phyloP scores from a whole-genome alignment of 2,329 filamentous ascomycete genomes.

The Didymella segeticola region DNA sequence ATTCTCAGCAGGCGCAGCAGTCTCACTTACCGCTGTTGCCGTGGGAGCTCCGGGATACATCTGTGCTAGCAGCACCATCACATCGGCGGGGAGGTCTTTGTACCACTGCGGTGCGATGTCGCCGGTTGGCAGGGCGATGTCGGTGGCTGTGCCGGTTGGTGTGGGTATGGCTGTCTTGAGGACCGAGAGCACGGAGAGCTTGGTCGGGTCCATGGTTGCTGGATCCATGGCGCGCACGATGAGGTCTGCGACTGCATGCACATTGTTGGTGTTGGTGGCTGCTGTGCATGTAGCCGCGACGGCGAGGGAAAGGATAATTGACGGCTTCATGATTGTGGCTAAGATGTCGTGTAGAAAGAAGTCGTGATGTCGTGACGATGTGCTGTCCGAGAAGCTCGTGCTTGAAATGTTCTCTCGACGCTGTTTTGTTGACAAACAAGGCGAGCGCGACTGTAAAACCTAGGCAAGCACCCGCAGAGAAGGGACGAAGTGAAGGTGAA shows the following conservation, averaged over 20 bases:
- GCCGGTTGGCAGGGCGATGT: constrained; percentile 4
- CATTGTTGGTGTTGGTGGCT: not conserved
- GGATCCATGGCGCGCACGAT: constrained; percentile 12
- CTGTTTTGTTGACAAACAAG: constrained; percentile 8
- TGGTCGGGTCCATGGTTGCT: constrained; percentile 13
- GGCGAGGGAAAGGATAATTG: not conserved
- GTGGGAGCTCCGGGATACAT: constrained; percentile 13
- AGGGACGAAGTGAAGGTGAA: constrained; percentile 8
- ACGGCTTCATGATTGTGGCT: constrained; percentile 6
- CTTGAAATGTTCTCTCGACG: not conserved
- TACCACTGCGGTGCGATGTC: constrained; percentile 13
- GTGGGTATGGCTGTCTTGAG: constrained; percentile 15
- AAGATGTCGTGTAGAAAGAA: not conserved
- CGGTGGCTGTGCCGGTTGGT: constrained; percentile 4
- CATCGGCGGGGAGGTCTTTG: constrained; percentile 13
- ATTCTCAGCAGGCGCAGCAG: not conserved
- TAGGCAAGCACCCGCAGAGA: not conserved
- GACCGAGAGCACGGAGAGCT: constrained; percentile 17
- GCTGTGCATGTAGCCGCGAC: not conserved
- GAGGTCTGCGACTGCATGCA: constrained; percentile 3
- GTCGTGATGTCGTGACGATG: not conserved
- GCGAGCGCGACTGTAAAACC: not conserved
- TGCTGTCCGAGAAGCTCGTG: not conserved
- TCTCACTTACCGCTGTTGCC: not conserved
- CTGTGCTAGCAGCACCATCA: constrained; percentile 14